Evolutionary conservation across 2,329 filamentous ascomycete species (phyloP).

Genomic region (Aspergillus fischeri): DNA sequence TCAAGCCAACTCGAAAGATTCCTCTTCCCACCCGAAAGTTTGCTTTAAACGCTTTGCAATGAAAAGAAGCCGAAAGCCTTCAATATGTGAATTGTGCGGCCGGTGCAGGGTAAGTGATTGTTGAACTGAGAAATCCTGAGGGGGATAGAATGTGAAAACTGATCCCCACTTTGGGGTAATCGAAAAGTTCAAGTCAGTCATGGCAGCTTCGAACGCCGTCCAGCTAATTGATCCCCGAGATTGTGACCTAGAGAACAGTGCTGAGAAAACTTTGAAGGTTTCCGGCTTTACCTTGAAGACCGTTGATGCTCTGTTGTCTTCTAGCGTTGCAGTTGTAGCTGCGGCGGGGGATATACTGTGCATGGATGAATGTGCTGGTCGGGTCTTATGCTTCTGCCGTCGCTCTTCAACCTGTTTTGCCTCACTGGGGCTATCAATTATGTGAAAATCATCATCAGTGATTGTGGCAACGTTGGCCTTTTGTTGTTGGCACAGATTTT

Average conservation of each 20-base stretch:
- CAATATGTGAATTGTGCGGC: conserved; percentile 4
- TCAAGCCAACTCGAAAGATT: too few species aligned
- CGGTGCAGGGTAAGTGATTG: conserved; percentile 6
- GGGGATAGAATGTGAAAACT: conserved; percentile 30
- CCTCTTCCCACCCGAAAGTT: too few species aligned
- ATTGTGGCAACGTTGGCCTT: conserved; percentile 3
- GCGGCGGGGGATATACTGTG: not conserved
- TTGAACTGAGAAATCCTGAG: not conserved
- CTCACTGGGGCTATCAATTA: too few species aligned
- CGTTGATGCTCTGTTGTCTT: not conserved
- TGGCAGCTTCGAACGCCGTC: conserved; percentile 38
- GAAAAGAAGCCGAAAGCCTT: conserved; percentile 3
- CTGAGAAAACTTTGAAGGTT: conserved; percentile 38
- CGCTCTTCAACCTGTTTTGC: conserved; percentile 28
- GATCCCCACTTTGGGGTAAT: conserved; percentile 42
- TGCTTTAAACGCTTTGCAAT: too few species aligned
- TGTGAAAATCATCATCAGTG: too few species aligned
- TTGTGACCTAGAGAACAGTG: conserved; percentile 21
- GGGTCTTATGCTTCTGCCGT: conserved; percentile 45
- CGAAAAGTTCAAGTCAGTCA: conserved; percentile 42
- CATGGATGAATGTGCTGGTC: conserved; percentile 33
- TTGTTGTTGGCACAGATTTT: conserved; percentile 16
- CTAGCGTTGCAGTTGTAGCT: not conserved
- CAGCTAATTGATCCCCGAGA: conserved; percentile 20
- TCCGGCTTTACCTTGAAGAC: conserved; percentile 37